Base-by-base conservation (phyloP, 306 rosid genomes). In the Chamaecrista fasciculata region DNA sequence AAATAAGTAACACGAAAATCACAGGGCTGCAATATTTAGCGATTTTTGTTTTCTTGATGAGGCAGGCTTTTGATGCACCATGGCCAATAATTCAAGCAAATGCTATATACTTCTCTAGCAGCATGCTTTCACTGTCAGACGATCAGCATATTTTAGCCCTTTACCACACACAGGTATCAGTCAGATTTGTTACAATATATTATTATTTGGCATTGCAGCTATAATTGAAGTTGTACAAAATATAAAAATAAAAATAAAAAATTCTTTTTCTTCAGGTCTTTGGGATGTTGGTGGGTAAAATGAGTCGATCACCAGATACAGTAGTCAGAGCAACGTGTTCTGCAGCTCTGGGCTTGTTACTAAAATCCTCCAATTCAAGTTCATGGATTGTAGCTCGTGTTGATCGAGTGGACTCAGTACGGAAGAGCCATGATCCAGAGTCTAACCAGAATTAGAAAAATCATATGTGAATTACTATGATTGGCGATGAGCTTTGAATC, bases 21-120 rank as follows among this genome's bases (percentile, higher is more conserved):
- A 33, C 25, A 63, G 39, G 67, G 34, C 33, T 68, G 67, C 55
- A 55, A 73, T 44, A 57, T 48, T 81, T 62, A 66, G 42, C 61
- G 3, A 37, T 66, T 69, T 66, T 69, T 39, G n/a, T 34, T 67
- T 72, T 75, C 71, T 76, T 77, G 66, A 72, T 71, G 83, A 51
- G 66, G 78, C 97, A 94, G 98, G 98, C 97, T 69, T 86, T 90
- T 64, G 98, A 94, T 78, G 97, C 98, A 71, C 94, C 97, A 8
- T 94, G 94, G 98, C 96, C 98, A 40, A 71, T 80, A 78, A 84
- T 94, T 69, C 97, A 94, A 68, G 97, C 98, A 76, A 94, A 94
- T 81, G 98, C 98, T 56, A 79, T 88, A 70, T 94, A 94, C 90
- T 88, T 90, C 73, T 79, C 87, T 28, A 80, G 97, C 75, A 82